phyloP scores from a whole-genome alignment of 2,329 filamentous ascomycete species.

The Fusarium proliferatum region DNA sequence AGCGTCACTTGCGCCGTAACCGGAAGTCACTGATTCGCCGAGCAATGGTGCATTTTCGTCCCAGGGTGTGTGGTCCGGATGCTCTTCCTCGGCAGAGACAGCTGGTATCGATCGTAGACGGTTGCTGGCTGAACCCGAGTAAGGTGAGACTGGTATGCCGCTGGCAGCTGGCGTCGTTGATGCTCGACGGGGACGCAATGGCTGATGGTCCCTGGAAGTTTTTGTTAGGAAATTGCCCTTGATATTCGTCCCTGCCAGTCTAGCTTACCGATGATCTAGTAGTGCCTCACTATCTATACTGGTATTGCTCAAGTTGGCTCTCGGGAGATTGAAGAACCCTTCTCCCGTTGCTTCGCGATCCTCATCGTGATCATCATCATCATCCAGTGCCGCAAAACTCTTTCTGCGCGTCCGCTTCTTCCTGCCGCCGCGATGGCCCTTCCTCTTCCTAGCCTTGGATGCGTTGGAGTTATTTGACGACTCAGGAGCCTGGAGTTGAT shows the following conservation, averaged over 20 bases:
- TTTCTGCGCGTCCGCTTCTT: conserved; percentile 81
- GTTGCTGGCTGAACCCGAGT: conserved; percentile 45
- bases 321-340: conserved; percentile 62
- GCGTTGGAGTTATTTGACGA: conserved; percentile 32
- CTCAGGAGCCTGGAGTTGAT: conserved; percentile 24
- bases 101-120: conserved; percentile 52
- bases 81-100: conserved; percentile 59
- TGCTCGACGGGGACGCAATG: conserved; percentile 72
- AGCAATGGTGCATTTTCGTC: conserved; percentile 68
- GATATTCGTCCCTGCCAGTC: neutral
- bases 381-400: conserved; percentile 78
- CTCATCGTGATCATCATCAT: conserved; percentile 63
- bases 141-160: conserved; percentile 48
- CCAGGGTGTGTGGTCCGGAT: conserved; percentile 55
- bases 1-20: conserved; percentile 59
- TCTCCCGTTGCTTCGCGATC: conserved; percentile 49
- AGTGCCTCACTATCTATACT: conserved; percentile 91
- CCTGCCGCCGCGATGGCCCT: conserved; percentile 80
- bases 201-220: conserved; percentile 63
- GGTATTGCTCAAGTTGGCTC: conserved; percentile 77
- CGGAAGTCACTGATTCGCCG: conserved; percentile 50
- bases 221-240: neutral
- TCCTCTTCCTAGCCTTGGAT: conserved; percentile 66
- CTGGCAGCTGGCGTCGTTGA: conserved; percentile 58
- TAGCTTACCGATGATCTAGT: conserved; percentile 81